Conservation (phyloP, 352 stramenopile genomes). For the Blastocystis sp. region DNA sequence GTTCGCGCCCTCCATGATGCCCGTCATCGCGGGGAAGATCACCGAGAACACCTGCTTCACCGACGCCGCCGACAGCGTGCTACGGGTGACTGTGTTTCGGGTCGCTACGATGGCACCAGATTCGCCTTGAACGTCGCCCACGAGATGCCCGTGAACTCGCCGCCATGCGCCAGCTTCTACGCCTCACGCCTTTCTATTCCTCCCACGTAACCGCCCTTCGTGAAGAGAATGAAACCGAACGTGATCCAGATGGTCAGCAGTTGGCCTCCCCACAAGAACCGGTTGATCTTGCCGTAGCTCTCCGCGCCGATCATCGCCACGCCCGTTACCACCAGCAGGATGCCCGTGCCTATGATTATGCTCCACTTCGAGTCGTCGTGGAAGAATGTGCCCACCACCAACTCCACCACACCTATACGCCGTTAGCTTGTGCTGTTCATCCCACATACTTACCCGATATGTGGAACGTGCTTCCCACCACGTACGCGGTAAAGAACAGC, state of each 20-base stretch:
- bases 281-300: constrained; percentile 78
- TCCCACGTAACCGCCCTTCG: not conserved
- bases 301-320: constrained; percentile 78
- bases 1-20: constrained; percentile 81
- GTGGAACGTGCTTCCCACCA: constrained; percentile 76
- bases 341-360: constrained; percentile 64
- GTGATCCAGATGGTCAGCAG: constrained; percentile 76
- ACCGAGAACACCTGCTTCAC: constrained; percentile 72
- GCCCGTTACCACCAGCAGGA: constrained; percentile 66
- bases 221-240: constrained; percentile 72
- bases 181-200: constrained; percentile 72
- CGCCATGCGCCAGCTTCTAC: constrained; percentile 74
- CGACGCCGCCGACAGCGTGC: not conserved
- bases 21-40: constrained; percentile 80
- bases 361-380: constrained; percentile 51
- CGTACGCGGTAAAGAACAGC: constrained; percentile 78
- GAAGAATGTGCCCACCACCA: constrained; percentile 70
- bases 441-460: not conserved
- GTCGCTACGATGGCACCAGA: not conserved
- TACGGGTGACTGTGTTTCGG: not conserved
- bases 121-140: constrained; percentile 72
- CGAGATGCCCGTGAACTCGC: constrained; percentile 74
- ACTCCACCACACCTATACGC: constrained; percentile 76
- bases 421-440: constrained; percentile 72
- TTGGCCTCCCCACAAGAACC: constrained; percentile 78